These are phyloP conservation scores for Saccharomycopsis guyanensis DNA, from an alignment of 805 yeast genomes.

Conservation along the genomic window DNA sequence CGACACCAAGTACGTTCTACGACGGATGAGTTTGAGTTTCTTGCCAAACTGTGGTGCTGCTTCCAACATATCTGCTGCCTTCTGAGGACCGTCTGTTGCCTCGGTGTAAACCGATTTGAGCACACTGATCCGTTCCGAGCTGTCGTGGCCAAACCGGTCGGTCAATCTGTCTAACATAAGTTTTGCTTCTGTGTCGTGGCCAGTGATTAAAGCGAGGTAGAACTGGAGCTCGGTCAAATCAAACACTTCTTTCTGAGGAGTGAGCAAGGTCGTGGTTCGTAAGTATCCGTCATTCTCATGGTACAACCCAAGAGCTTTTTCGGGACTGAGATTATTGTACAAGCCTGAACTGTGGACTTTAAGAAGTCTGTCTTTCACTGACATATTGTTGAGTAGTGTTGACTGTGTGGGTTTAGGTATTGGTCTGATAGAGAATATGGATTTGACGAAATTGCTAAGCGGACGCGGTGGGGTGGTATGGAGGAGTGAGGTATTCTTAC, in stretches of 20 bases:
- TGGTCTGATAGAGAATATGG: no score
- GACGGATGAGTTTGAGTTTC: conserved; percentile 22
- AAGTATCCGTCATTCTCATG: conserved; percentile 35
- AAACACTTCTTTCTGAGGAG: conserved; percentile 35
- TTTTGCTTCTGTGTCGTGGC: conserved; percentile 67
- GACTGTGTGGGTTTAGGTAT: no score
- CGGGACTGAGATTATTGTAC: conserved; percentile 44
- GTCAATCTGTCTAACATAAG: conserved; percentile 51
- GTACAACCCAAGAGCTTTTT: conserved; percentile 35
- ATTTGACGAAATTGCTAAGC: no score
- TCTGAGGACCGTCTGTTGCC: conserved; percentile 34
- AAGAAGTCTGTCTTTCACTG: conserved; percentile 39
- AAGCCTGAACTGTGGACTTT: conserved; percentile 42
- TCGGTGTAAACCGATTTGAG: conserved; percentile 51
- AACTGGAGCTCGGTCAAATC: conserved; percentile 66
- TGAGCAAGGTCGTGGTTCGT: conserved; percentile 24
- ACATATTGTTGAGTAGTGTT: conserved; percentile 3
- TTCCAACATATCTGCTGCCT: conserved; percentile 33
- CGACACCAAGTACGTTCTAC: conserved; percentile 23
- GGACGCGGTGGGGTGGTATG: no score
- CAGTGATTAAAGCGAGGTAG: conserved; percentile 51
- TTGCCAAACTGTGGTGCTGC: conserved; percentile 21
- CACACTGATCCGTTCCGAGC: conserved; percentile 48
- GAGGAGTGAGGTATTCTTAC: no score
- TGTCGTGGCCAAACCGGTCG: conserved; percentile 52